Evolutionary conservation across 306 rosid genomes (phyloP).

Genomic region (Boehmeria nivea): DNA sequence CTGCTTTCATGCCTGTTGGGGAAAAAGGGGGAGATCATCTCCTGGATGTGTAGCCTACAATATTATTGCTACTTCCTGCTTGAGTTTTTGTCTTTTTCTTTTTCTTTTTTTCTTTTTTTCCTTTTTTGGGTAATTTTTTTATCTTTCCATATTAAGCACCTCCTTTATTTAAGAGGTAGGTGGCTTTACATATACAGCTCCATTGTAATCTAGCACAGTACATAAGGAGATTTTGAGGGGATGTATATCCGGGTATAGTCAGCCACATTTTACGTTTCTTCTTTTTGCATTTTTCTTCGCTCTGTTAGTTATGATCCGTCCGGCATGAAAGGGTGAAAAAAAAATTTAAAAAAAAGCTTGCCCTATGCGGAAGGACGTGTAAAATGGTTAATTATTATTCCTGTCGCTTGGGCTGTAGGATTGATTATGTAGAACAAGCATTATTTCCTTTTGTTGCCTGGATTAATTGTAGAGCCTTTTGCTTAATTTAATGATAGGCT

Average conservation of each 20-base stretch:
- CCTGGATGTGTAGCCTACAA: conserved; percentile 15
- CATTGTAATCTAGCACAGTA: conserved; percentile 31
- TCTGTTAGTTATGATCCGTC: no score
- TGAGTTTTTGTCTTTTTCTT: conserved; percentile 4
- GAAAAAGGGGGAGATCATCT: conserved; percentile 6
- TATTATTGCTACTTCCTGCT: conserved; percentile 15
- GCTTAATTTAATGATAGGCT: no score
- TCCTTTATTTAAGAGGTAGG: conserved; percentile 23
- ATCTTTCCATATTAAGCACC: conserved; percentile 14
- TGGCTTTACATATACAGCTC: conserved; percentile 26
- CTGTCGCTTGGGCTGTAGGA: no score
- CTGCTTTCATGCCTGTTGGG: conserved; percentile 8
- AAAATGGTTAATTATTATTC: no score
- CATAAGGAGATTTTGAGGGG: conserved; percentile 43
- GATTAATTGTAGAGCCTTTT: no score
- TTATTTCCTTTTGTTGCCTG: no score
- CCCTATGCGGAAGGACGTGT: no score
- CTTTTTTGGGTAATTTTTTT: no score
- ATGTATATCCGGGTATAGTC: conserved; percentile 35
- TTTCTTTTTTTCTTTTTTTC: neutral
- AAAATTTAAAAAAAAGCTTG: neutral
- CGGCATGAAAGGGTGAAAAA: neutral
- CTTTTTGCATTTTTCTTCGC: neutral
- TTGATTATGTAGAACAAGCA: no score
- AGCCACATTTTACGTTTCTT: neutral